These are phyloP conservation scores for Sphagnurus paluster DNA, from an alignment of 1,284 basidiomycete species.

Conservation along the genomic window DNA sequence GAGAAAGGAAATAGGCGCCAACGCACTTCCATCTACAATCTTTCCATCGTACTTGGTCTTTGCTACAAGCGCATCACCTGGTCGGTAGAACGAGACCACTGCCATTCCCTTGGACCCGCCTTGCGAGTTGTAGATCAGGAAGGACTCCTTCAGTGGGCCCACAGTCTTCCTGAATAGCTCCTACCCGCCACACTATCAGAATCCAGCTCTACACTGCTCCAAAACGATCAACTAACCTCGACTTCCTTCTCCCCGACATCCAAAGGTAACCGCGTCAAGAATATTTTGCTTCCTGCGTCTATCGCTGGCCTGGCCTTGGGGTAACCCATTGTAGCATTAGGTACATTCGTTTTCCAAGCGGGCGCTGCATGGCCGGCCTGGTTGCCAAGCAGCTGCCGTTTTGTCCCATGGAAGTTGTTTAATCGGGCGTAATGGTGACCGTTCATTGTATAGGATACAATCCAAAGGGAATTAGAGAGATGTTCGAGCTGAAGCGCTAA, in stretches of 20 bases:
- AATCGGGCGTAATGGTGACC: slow-evolving; percentile 33
- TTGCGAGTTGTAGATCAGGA: slow-evolving; percentile 71
- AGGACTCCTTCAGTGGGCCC: slow-evolving; percentile 66
- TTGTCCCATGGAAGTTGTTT: slow-evolving; percentile 52
- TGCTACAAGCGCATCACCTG: slow-evolving; percentile 60
- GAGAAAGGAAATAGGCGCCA: slow-evolving; percentile 4
- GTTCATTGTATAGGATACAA: slow-evolving; percentile 10
- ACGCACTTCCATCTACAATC: slow-evolving; percentile 73
- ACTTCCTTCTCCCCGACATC: slow-evolving; percentile 71
- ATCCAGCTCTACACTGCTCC: not conserved
- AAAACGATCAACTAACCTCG: slow-evolving; percentile 46
- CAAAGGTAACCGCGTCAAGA: slow-evolving; percentile 64
- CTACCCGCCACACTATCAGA: slow-evolving; percentile 32
- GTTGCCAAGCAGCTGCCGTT: slow-evolving; percentile 58
- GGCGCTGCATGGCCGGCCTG: slow-evolving; percentile 53
- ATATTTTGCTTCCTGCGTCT: slow-evolving; percentile 62
- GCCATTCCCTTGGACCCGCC: slow-evolving; percentile 77
- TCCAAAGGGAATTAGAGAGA: not conserved
- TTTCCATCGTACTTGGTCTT: slow-evolving; percentile 70
- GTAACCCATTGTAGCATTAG: slow-evolving; percentile 25
- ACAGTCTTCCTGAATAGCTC: slow-evolving; percentile 74
- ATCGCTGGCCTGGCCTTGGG: slow-evolving; percentile 32
- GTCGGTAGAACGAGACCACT: slow-evolving; percentile 60
- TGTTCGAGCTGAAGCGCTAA: not conserved
- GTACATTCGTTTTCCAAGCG: slow-evolving; percentile 49